These are phyloP conservation scores for Aspergillus sp. DNA, from an alignment of 2,329 filamentous ascomycete species.

Conservation along the genomic window DNA sequence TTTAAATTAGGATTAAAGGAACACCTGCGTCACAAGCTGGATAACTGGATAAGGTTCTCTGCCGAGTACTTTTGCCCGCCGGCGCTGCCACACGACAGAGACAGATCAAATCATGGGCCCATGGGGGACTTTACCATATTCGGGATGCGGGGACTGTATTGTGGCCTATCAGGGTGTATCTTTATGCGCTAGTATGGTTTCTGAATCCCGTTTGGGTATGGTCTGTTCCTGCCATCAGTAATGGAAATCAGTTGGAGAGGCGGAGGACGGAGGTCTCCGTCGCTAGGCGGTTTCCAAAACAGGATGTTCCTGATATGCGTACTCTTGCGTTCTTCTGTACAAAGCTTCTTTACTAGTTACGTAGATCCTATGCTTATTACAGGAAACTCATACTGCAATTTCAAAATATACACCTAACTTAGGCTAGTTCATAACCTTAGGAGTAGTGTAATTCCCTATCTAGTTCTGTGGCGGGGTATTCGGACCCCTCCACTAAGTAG, in stretches of 20 bases:
- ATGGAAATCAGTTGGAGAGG: neutral
- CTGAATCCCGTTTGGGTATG: neutral
- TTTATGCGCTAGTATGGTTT: neutral
- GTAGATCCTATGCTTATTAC: no score
- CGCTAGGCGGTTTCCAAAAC: neutral
- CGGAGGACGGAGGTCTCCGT: neutral
- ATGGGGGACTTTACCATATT: neutral
- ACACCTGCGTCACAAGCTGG: conserved; percentile 1
- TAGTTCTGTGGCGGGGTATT: no score
- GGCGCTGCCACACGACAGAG: neutral
- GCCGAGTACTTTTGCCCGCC: conserved; percentile 1
- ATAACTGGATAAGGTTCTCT: conserved; percentile 2
- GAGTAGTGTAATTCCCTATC: no score
- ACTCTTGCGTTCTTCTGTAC: no score
- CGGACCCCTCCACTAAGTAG: no score
- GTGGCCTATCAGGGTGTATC: neutral
- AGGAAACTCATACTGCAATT: no score
- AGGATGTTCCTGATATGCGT: neutral
- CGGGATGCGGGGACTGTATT: neutral
- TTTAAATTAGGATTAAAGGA: neutral
- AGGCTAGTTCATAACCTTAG: no score
- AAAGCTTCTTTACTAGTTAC: no score
- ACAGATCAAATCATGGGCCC: neutral
- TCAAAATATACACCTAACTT: no score
- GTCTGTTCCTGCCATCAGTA: neutral